Conservation (phyloP, 495 filamentous ascomycete species). For the Tuber umbilicatum region DNA sequence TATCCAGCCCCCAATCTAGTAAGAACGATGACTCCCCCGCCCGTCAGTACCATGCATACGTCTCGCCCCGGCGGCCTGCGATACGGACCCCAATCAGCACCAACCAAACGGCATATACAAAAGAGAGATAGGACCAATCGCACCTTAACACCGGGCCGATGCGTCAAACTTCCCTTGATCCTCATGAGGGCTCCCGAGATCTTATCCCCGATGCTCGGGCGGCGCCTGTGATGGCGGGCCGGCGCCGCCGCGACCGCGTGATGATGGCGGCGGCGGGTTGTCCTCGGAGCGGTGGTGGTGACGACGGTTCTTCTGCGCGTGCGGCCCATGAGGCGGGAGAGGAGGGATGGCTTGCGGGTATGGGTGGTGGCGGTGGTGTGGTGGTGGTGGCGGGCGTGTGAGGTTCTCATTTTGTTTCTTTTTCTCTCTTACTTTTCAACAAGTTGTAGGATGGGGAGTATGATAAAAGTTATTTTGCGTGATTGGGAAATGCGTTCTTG, state of each 20-base stretch:
- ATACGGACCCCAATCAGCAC: not conserved
- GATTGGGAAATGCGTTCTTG: not conserved
- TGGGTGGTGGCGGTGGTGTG: conserved; percentile 15
- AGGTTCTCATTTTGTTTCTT: conserved; percentile 27
- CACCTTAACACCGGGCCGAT: conserved; percentile 60
- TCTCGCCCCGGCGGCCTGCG: conserved; percentile 63
- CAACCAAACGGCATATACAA: conserved; percentile 8
- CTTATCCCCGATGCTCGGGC: conserved; percentile 59
- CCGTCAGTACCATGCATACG: conserved; percentile 69
- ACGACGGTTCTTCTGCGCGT: conserved; percentile 43
- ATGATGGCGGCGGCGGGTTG: conserved; percentile 31
- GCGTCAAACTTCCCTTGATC: conserved; percentile 57
- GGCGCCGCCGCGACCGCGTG: conserved; percentile 27
- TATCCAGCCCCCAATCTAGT: conserved; percentile 17
- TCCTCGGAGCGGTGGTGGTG: conserved; percentile 43
- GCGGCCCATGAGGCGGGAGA: conserved; percentile 36
- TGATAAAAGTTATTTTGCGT: not conserved
- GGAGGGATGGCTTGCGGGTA: conserved; percentile 28
- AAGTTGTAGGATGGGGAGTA: not conserved
- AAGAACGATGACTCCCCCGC: conserved; percentile 45
- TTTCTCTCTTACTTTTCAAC: not conserved
- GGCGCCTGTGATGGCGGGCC: conserved; percentile 54
- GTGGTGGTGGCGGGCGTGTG: conserved; percentile 18
- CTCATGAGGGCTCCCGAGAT: conserved; percentile 61
- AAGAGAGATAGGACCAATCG: conserved; percentile 14